A percentile compares a stretch with the other conserved stretches of the same genome.
These are phyloP conservation scores for Escallonia herrerae DNA, from an alignment of 129 eudicot genomes.

Conservation along the genomic window DNA sequence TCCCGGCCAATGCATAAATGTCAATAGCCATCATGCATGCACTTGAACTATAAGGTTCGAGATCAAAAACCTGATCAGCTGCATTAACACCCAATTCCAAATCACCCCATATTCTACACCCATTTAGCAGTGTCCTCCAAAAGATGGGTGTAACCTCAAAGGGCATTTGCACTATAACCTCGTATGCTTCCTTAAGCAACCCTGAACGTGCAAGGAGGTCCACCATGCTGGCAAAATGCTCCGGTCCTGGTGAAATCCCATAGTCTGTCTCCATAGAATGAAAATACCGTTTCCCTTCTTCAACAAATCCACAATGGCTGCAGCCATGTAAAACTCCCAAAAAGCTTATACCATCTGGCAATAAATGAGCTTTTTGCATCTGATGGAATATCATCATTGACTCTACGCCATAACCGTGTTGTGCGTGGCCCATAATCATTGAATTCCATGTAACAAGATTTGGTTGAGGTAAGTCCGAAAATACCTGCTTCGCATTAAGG, in stretches of 20 bases:
- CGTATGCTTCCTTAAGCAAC: constrained; percentile 8
- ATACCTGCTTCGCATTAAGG: constrained; percentile 6
- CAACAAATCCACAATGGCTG: constrained; percentile 8
- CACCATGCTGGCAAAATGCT: constrained; percentile 17
- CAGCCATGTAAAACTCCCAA: constrained; percentile 19
- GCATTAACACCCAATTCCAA: constrained; percentile 12
- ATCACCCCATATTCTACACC: constrained; percentile 16
- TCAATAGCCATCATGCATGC: constrained; percentile 6
- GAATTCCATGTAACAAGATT: constrained; percentile 16
- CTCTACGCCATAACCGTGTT: constrained; percentile 9
- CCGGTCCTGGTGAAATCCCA: constrained; percentile 15
- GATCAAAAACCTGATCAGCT: constrained; percentile 4
- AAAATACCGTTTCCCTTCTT: constrained; percentile 15
- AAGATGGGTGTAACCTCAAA: constrained; percentile 9
- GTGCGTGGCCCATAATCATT: constrained; percentile 17
- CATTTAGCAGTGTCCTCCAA: constrained; percentile 19
- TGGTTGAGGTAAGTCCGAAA: background rate
- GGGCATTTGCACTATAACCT: constrained; percentile 11
- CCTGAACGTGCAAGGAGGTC: constrained; percentile 23
- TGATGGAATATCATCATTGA: constrained; percentile 17
- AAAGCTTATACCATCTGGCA: constrained; percentile 5
- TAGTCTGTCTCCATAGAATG: constrained; percentile 9
- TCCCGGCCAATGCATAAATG: constrained; percentile 6
- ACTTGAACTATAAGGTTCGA: constrained; percentile 5
- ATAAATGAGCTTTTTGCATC: constrained; percentile 12